Evolutionary conservation across 345 rosid species (phyloP), one percentile per base, ranked within the genome.

Genomic region (Trapa incisa): DNA sequence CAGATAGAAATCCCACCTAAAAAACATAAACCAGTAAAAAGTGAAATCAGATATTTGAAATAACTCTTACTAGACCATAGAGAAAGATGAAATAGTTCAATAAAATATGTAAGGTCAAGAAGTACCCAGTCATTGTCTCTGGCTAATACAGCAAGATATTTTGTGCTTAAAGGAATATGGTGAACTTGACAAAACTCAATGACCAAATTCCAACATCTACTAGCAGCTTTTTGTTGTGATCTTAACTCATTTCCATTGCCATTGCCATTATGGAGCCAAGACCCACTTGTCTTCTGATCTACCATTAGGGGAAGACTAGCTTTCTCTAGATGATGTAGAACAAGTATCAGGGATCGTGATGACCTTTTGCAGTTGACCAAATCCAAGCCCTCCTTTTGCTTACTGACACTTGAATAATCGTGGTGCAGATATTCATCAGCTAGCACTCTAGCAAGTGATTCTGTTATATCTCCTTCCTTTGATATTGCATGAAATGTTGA

Each of bases 101-200:
- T 38, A 50, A 32, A 15, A 42, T 38, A 50, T 53, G 74, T 62
- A 67, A 47, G 74, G 69, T 56, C 70, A 64, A 67, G 43, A 72
- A 75, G 66, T 87, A 94, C 99, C 99, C 99, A 94, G 72, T 94
- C 99, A 86, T 87, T 94, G 74, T 94, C 99, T 84, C 82, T 84
- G 68, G 99, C 99, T 72, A 94, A 82, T 64, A 83, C 71, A 63
- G 89, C 83, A 81, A 94, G 96, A 79, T 94, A 94, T 80, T 86
- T 91, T 64, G 96, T 89, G 82, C 97, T 94, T 72, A 83, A 72
- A 14, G 95, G 92, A 79, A 94, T 89, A 62, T 83, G 89, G 79
- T 91, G 99, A 87, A 87, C 85, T 84, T 81, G 96, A 76, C 99
- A 91, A 75, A 87, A 94, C 60, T 78, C 76, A 37, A 91, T 81